A percentile compares a stretch with the other conserved stretches of the same genome.
Evolutionary conservation across 2,329 filamentous ascomycete genomes (phyloP).

Genomic region (Stemphylium lycopersici): DNA sequence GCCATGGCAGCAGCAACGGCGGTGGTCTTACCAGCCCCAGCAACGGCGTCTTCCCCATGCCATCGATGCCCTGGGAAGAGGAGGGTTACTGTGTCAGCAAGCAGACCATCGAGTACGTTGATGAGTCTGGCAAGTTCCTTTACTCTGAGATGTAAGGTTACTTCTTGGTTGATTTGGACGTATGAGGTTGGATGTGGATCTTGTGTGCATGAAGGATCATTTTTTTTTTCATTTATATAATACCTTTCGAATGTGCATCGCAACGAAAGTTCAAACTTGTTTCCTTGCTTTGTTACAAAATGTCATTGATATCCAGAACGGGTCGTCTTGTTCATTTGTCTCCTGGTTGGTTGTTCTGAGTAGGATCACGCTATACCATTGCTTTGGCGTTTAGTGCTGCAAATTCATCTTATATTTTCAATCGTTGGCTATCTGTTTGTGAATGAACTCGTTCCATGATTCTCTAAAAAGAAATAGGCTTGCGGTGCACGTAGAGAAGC

Average conservation of each 20-base stretch:
- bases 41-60: slow-evolving; percentile 23
- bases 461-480: too few species aligned
- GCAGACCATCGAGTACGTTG: slow-evolving; percentile 45
- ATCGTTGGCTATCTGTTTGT: too few species aligned
- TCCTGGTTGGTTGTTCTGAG: background rate
- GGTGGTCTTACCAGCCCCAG: slow-evolving; percentile 9
- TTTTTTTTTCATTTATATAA: slow-evolving; percentile 9
- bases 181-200: background rate
- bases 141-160: slow-evolving; percentile 29
- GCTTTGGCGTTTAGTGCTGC: slow-evolving; percentile 2
- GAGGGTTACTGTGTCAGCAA: slow-evolving; percentile 39
- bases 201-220: slow-evolving; percentile 7
- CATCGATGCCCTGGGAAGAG: slow-evolving; percentile 32
- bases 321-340: background rate
- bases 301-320: slow-evolving; percentile 13
- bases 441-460: too few species aligned
- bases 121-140: slow-evolving; percentile 40
- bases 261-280: slow-evolving; percentile 9
- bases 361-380: background rate
- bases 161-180: background rate
- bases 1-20: slow-evolving; percentile 2
- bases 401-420: background rate
- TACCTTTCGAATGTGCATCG: slow-evolving; percentile 16
- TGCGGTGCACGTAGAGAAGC: too few species aligned
- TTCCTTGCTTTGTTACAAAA: slow-evolving; percentile 12